These are phyloP conservation scores for Leccinum subgranulosum DNA, from an alignment of 768 basidiomycete species.

Conservation along the genomic window DNA sequence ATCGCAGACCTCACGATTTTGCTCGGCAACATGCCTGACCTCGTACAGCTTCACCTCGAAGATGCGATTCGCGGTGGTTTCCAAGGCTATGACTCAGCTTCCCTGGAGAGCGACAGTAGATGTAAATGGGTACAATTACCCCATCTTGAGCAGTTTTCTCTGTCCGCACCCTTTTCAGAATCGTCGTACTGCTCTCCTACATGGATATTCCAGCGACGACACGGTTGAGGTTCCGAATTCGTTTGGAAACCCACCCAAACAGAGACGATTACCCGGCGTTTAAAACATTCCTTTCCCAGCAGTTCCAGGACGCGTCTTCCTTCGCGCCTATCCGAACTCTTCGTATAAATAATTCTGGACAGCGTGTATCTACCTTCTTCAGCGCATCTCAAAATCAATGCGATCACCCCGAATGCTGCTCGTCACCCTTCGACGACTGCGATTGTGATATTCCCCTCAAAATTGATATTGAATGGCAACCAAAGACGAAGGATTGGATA, in stretches of 20 bases:
- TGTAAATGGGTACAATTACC: not conserved
- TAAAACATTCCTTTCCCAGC: not conserved
- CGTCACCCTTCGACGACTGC: not conserved
- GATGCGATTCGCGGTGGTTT: not conserved
- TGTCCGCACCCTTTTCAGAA: not conserved
- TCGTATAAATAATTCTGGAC: no score
- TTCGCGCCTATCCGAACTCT: not conserved
- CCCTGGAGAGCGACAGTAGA: not conserved
- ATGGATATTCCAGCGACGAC: not conserved
- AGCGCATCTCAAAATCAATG: not conserved
- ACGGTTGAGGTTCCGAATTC: not conserved
- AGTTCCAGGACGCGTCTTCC: not conserved
- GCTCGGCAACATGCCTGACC: slow-evolving; percentile 1
- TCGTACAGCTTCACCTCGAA: not conserved
- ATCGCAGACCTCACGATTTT: not conserved
- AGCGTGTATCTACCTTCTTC: not conserved
- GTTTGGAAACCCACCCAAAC: not conserved
- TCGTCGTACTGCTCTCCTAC: not conserved
- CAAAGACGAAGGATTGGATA: not conserved
- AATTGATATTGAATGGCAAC: not conserved
- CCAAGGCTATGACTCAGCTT: not conserved
- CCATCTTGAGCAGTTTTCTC: not conserved
- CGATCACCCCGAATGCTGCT: not conserved
- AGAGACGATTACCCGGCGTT: not conserved
- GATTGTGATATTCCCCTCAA: not conserved